Conservation (phyloP, 306 rosid genomes). For the Fagus crenata region DNA sequence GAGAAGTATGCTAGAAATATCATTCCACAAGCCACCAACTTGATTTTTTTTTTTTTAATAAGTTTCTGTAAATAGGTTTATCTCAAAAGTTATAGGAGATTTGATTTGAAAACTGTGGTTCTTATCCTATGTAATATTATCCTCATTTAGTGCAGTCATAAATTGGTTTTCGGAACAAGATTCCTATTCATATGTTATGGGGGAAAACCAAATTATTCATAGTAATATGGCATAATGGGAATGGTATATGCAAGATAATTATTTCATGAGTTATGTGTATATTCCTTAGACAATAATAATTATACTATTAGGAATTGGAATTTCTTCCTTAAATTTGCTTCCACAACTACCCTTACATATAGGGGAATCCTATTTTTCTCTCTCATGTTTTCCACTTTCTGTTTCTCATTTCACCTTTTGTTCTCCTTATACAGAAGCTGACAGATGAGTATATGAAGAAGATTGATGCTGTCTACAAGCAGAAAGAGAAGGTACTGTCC, state of each 20-base stretch:
- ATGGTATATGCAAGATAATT: neutral
- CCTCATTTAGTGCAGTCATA: neutral
- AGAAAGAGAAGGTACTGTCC: conserved; percentile 76
- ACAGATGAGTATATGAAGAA: conserved; percentile 88
- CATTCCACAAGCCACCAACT: neutral
- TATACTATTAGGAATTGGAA: neutral
- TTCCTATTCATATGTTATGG: neutral
- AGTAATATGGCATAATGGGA: neutral
- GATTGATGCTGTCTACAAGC: conserved; percentile 69
- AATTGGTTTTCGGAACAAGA: neutral
- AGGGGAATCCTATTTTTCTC: neutral
- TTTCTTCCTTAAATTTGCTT: neutral
- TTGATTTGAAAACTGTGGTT: neutral
- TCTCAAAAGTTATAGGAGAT: no score
- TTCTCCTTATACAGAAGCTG: conserved; percentile 64
- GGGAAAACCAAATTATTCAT: neutral
- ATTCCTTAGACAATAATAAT: no score
- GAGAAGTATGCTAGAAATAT: neutral
- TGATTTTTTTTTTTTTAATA: neutral
- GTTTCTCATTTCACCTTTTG: conserved; percentile 11
- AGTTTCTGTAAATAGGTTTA: no score
- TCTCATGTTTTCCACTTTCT: neutral
- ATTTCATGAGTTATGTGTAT: neutral
- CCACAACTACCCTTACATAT: neutral
- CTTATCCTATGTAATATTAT: neutral